phyloP scores from a whole-genome alignment of 768 basidiomycete genomes.

The Rhizopogon roseolus region DNA sequence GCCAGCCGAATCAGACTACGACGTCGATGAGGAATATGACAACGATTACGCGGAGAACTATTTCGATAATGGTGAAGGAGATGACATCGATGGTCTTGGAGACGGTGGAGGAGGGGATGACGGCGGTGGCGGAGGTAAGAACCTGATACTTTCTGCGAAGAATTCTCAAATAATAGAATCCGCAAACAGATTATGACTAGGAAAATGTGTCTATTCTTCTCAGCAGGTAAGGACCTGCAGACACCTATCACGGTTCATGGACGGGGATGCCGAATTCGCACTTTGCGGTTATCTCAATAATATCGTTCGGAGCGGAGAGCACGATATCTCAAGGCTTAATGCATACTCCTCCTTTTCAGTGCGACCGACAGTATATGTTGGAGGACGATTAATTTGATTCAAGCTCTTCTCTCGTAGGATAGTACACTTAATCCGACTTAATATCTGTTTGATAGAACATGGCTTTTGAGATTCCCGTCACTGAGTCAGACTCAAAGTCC shows the following conservation, averaged over 20 bases:
- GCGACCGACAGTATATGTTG: no score
- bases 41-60: conserved; percentile 90
- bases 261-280: neutral
- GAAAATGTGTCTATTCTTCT: neutral
- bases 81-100: conserved; percentile 74
- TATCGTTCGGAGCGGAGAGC: no score
- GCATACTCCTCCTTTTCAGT: neutral
- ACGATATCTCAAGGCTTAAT: no score
- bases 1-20: conserved; percentile 67
- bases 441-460: neutral
- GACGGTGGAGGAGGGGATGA: conserved; percentile 64
- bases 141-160: neutral
- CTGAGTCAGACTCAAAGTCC: neutral
- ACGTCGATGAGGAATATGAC: conserved; percentile 87
- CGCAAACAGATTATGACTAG: conserved; percentile 24
- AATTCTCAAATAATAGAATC: neutral
- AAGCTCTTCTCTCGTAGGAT: neutral
- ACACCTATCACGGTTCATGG: neutral
- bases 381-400: no score
- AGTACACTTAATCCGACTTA: no score
- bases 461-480: neutral
- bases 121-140: conserved; percentile 49
- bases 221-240: neutral
- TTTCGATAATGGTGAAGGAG: conserved; percentile 85
- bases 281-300: no score